phyloP scores from a whole-genome alignment of 2,329 filamentous ascomycete species.

The Botrytis paeoniae region DNA sequence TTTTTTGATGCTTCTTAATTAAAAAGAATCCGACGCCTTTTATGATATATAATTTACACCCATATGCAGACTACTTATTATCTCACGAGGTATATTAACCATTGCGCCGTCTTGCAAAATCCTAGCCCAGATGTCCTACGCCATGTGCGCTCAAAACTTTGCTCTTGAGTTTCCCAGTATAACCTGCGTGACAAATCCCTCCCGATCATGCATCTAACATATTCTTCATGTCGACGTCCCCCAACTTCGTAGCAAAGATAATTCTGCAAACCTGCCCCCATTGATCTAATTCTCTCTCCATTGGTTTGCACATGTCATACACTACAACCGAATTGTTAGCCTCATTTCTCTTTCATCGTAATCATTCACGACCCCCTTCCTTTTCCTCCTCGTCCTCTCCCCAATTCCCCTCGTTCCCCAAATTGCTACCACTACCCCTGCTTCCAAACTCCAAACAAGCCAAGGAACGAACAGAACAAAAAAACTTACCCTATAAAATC shows the following conservation, averaged over 20 bases:
- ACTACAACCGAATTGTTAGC: slow-evolving; percentile 42
- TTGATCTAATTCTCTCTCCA: slow-evolving; percentile 61
- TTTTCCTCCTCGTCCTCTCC: not conserved
- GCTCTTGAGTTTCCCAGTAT: not conserved
- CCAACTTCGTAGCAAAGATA: not conserved
- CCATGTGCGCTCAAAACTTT: not conserved
- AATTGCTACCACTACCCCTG: not conserved
- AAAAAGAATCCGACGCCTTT: not conserved
- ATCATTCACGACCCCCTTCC: not conserved
- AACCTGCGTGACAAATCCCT: not conserved
- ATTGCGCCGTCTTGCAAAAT: not conserved
- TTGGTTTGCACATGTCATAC: slow-evolving; percentile 62
- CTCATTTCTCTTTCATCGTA: slow-evolving; percentile 2
- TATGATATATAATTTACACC: slow-evolving; percentile 4
- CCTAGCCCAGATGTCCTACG: not conserved
- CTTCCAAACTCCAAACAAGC: not conserved
- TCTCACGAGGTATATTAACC: slow-evolving; percentile 8
- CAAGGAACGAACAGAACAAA: not conserved
- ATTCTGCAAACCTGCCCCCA: not conserved
- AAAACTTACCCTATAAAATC: slow-evolving; percentile 74
- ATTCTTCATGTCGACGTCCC: not conserved
- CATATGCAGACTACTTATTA: slow-evolving; percentile 16
- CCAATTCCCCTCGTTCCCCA: not conserved
- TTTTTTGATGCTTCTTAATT: not conserved
- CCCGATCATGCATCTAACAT: not conserved